Evolutionary conservation across 2,329 filamentous ascomycete genomes (phyloP).

Genomic region (Colletotrichum tanaceti): DNA sequence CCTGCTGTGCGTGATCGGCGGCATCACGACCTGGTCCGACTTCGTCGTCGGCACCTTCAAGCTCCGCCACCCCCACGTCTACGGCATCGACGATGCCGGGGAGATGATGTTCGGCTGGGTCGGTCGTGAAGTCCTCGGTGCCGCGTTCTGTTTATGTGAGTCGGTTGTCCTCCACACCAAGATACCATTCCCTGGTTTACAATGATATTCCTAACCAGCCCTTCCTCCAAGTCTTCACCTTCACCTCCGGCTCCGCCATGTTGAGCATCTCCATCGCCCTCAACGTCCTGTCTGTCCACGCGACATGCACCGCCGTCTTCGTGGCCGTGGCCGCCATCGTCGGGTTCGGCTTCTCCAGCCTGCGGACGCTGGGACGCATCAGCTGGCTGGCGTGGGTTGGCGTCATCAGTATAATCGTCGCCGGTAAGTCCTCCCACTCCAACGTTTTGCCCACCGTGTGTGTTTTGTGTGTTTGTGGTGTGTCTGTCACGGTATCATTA

Average conservation of each 20-base stretch:
- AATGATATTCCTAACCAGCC: neutral
- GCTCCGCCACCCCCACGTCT: constrained; percentile 59
- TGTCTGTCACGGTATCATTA: too few relatives aligned
- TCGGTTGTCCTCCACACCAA: too few relatives aligned
- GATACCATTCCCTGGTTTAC: neutral
- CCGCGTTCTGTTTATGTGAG: constrained; percentile 50
- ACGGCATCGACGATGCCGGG: constrained; percentile 64
- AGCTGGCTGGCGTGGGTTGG: constrained; percentile 50
- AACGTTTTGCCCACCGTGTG: too few relatives aligned
- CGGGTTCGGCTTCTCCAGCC: constrained; percentile 47
- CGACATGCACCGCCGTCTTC: constrained; percentile 54
- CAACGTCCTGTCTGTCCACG: constrained; percentile 54
- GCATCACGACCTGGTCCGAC: constrained; percentile 60
- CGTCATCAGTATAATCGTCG: constrained; percentile 38
- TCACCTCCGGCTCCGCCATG: constrained; percentile 53
- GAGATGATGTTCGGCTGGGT: constrained; percentile 58
- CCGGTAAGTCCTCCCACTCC: constrained; percentile 30
- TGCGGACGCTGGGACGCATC: constrained; percentile 49
- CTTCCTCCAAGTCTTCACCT: constrained; percentile 43
- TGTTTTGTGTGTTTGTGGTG: too few relatives aligned
- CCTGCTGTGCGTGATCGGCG: constrained; percentile 52
- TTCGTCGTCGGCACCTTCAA: constrained; percentile 63
- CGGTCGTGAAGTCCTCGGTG: constrained; percentile 56
- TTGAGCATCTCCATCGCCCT: constrained; percentile 54
- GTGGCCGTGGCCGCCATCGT: constrained; percentile 50